Percentiles rank a stretch among this genome's conserved stretches.
Conservation (phyloP, 2,329 filamentous ascomycete genomes). For the Aphanocladium album region DNA sequence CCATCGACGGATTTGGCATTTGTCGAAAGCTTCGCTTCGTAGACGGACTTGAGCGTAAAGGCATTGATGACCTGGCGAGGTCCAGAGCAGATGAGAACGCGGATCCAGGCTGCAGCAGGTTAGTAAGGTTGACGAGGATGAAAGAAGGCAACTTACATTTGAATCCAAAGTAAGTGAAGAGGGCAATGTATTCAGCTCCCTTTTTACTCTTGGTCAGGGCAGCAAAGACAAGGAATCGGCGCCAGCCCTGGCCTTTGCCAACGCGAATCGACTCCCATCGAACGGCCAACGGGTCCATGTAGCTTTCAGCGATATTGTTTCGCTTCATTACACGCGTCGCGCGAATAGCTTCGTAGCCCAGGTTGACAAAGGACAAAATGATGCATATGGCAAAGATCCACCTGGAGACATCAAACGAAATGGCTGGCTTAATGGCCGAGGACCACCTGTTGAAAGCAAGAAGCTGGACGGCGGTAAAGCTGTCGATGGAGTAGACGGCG, state of each 20-base stretch:
- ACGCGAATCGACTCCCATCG: constrained; percentile 78
- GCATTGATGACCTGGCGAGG: constrained; percentile 89
- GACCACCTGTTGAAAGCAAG: constrained; percentile 88
- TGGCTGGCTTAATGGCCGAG: constrained; percentile 71
- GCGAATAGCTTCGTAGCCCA: constrained; percentile 73
- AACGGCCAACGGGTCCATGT: constrained; percentile 81
- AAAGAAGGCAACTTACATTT: constrained; percentile 45
- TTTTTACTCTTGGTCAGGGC: constrained; percentile 88
- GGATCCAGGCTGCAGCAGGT: constrained; percentile 64
- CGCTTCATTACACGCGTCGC: constrained; percentile 76
- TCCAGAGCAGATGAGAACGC: constrained; percentile 83
- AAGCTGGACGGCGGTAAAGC: constrained; percentile 88
- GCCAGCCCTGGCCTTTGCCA: constrained; percentile 72
- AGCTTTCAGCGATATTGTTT: constrained; percentile 85
- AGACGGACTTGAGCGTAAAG: constrained; percentile 80
- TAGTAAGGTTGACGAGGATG: constrained; percentile 7
- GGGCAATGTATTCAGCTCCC: constrained; percentile 80
- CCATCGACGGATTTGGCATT: constrained; percentile 50
- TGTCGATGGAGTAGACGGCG: constrained; percentile 84
- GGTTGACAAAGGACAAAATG: constrained; percentile 79
- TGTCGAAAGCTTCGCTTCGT: constrained; percentile 65
- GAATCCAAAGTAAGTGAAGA: constrained; percentile 83
- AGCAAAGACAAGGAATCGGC: constrained; percentile 86
- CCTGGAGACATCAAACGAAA: constrained; percentile 74
- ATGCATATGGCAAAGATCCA: constrained; percentile 96